Base-by-base conservation (phyloP, 2,329 filamentous ascomycete genomes). In the Penicillium sp. region DNA sequence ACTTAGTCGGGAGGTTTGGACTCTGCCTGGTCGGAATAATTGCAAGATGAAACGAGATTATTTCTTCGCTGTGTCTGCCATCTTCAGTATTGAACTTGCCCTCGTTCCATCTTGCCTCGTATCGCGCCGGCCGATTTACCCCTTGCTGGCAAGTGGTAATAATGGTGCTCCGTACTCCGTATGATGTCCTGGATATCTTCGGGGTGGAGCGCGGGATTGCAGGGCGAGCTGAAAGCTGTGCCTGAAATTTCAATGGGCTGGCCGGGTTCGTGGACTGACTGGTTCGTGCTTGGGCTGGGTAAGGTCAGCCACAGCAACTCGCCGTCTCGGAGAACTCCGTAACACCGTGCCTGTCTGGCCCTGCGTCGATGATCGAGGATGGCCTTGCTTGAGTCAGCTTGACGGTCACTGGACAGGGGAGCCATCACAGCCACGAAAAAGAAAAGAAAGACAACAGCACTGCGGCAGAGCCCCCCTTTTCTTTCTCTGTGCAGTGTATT, bases 391-490 rank as follows among this genome's bases (percentile, higher is more conserved):
- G n/a, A 3, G 46, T 26, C 46, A 13, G 46, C 21, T 30, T 13
- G 15, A 50, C 35, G 35, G 48, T 50, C 48, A 50, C 48, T 29
- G 26, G 48, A 31, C 26, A 31, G 11, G 15, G 4, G n/a, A 48
- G 44, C 53, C 53, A 56, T 47, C 55, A 51, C 55, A 58, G 55
- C 55, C 55, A 58, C 53, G 8, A 51, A 58, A 30, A 51, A 51
- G 50, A 8, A 57, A 51, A 50, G 15, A 15, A 23, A 15, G 46
- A 26, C 19, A 21, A 15, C 35, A 15, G 5, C 35, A 17, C 7
- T 35, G 45, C 21, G 9, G 53, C 53, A 44, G 35, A 58, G 47
- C 46, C 55, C 47, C 47, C 35, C 23, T 31, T 44, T 50, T 30
- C 5, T 35, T 50, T 45, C 50, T 30, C n/a, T 11, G 21, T 2